phyloP scores from a whole-genome alignment of 768 basidiomycete genomes.

The Omphalotus guepiniiformis region DNA sequence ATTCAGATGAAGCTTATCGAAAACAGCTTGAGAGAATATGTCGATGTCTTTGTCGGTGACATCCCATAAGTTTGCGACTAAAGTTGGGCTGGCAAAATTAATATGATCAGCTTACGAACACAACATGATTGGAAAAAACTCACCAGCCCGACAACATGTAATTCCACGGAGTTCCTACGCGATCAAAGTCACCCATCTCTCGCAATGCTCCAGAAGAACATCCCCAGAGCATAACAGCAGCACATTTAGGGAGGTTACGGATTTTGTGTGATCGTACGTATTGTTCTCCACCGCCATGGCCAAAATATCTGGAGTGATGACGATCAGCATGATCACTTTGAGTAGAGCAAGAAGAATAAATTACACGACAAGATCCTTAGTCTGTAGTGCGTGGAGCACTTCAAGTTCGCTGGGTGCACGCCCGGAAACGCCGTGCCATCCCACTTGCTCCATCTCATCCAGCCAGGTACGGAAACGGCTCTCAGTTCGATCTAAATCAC shows the following conservation, averaged over 20 bases:
- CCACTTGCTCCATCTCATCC: conserved; percentile 59
- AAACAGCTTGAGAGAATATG: conserved; percentile 81
- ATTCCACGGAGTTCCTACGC: conserved; percentile 86
- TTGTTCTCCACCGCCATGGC: conserved; percentile 94
- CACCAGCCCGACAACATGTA: conserved; percentile 99
- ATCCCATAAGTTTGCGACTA: conserved; percentile 96
- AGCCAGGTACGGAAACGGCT: conserved; percentile 79
- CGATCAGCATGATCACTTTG: conserved; percentile 1
- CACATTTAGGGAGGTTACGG: conserved; percentile 76
- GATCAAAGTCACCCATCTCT: conserved; percentile 94
- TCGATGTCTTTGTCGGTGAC: conserved; percentile 98
- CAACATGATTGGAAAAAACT: conserved; percentile 26
- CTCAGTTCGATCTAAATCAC: conserved; percentile 84
- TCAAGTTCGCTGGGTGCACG: conserved; percentile 80
- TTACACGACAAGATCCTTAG: conserved; percentile 86
- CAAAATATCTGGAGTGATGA: conserved; percentile 72
- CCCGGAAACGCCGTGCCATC: conserved; percentile 85
- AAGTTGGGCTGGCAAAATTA: conserved; percentile 60
- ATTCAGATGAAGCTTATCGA: conserved; percentile 62
- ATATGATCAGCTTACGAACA: neutral
- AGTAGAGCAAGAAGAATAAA: conserved; percentile 27
- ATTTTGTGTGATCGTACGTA: conserved; percentile 88
- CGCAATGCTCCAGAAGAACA: conserved; percentile 89
- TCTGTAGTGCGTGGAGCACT: conserved; percentile 64
- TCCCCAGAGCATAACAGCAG: conserved; percentile 96